These are phyloP conservation scores for Phyllostachys edulis DNA, from an alignment of 176 grass and related monocot species.

Conservation along the genomic window DNA sequence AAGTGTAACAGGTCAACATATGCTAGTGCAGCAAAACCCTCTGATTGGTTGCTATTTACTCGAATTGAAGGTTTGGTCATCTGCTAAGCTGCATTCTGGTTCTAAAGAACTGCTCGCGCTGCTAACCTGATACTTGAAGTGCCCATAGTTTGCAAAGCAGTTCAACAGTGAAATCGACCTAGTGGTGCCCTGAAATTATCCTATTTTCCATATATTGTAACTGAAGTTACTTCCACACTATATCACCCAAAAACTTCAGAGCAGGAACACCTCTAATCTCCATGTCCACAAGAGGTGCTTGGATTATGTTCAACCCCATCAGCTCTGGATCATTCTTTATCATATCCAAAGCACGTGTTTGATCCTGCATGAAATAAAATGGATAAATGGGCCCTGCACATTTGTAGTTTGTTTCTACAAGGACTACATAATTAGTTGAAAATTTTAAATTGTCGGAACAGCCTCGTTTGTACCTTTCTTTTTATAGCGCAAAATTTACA, in stretches of 20 bases:
- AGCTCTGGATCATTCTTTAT: conserved; percentile 76
- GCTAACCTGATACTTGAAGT: not conserved
- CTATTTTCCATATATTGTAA: not conserved
- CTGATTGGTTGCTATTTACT: not conserved
- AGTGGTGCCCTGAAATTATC: not conserved
- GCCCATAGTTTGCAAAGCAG: not conserved
- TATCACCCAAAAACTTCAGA: conserved; percentile 96
- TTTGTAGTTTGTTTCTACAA: not conserved
- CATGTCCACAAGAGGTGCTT: conserved; percentile 96
- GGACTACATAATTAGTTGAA: not conserved
- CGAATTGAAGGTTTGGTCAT: not conserved
- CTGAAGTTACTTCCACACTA: conserved; percentile 73
- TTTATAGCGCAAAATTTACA: conserved; percentile 99
- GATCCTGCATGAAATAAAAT: conserved; percentile 61
- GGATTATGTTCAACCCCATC: conserved; percentile 60
- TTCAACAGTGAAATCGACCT: not conserved
- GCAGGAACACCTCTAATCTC: conserved; percentile 96
- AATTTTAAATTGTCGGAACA: not conserved
- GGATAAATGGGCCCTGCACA: not conserved
- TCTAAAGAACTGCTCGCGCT: not conserved
- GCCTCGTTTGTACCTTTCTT: conserved; percentile 70
- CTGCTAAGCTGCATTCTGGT: not conserved
- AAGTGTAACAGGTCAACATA: not conserved
- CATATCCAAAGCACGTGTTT: conserved; percentile 82
- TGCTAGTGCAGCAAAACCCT: not conserved